Conservation (phyloP, 148 eudicot species). For the Persicaria tinctoria region DNA sequence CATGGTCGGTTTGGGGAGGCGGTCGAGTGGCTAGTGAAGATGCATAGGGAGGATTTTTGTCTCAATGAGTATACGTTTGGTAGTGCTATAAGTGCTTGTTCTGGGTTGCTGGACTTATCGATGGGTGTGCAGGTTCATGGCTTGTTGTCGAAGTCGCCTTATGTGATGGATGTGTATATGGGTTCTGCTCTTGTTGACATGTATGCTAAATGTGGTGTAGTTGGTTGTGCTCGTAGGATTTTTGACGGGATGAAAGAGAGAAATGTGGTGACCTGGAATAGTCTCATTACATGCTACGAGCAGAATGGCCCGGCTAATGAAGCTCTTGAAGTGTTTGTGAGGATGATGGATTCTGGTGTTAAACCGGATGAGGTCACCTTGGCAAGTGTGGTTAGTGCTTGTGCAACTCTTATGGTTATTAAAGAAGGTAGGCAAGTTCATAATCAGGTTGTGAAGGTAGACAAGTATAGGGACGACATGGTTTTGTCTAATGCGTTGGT, state of each 20-base stretch:
- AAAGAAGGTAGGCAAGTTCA: conserved; percentile 70
- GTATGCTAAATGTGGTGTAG: conserved; percentile 72
- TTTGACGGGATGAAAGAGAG: conserved; percentile 59
- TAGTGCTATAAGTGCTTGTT: conserved; percentile 80
- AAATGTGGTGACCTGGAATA: conserved; percentile 79
- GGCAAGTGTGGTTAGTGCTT: conserved; percentile 86
- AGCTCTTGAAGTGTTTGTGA: conserved; percentile 47
- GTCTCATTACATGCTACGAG: conserved; percentile 79
- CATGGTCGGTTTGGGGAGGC: conserved; percentile 46
- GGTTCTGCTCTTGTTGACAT: conserved; percentile 85
- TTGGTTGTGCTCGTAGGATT: conserved; percentile 45
- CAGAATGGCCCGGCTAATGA: conserved; percentile 70
- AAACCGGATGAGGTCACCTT: conserved; percentile 69
- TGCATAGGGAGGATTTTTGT: conserved; percentile 53
- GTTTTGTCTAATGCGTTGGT: conserved; percentile 83
- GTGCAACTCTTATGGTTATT: conserved; percentile 52
- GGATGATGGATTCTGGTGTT: conserved; percentile 51
- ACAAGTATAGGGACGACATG: conserved; percentile 45
- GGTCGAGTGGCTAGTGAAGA: conserved; percentile 44
- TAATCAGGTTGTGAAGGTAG: conserved; percentile 41
- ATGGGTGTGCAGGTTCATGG: conserved; percentile 66
- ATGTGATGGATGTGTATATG: conserved; percentile 48
- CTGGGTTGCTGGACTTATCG: conserved; percentile 43
- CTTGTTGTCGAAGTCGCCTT: conserved; percentile 41
- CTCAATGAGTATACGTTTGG: conserved; percentile 63